Evolutionary conservation across 1,139 yeast genomes (phyloP), one percentile per base, ranked within the genome.

Genomic region (Pichia norvegensis): DNA sequence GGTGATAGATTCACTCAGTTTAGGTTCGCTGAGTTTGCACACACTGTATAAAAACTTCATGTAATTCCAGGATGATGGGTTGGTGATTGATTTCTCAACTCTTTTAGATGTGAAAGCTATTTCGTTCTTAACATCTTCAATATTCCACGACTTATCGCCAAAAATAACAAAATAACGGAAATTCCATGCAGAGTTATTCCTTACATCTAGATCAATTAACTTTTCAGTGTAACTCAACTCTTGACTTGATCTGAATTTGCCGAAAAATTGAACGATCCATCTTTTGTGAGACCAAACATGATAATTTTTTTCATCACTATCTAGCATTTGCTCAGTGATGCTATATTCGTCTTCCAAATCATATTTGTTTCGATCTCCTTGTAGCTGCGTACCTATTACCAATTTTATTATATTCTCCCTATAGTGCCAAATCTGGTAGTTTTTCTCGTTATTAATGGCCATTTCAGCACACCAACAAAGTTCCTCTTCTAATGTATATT

Each of bases 361-460:
- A 48, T 76, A 79, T 14, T 55, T 31, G 7, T 35, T 40, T 33
- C 45, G 41, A 29, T 55, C 42, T 43, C 52, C 29, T 52, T 62
- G 49, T 56, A 64, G 33, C 7, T 13, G 16, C 11, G 27, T 7
- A 4, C 38, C 11, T 4, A 57, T 36, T 49, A 72, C 56, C 43
- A 63, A 53, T 38, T 68, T 69, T 44, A 81, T 67, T 7, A 83
- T 56, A 41, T 77, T 64, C 59, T 85, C 90, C 45, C 97, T 75
- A 60, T 90, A 87, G 58, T 88, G 86, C 98, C 98, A 92, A 25
- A 92, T 83, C 64, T 92, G 99, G 67, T 94, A 92, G 67, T 90
- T 92, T 64, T 92, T 92, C 41, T 90, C 84, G 61, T 85, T 81
- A 10, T 75, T 80, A 44, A 84, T 61, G 0, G 96, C 92, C 38